These are phyloP conservation scores for Pestalotiopsis sp. DNA, from an alignment of 2,329 filamentous ascomycete species.

Conservation along the genomic window DNA sequence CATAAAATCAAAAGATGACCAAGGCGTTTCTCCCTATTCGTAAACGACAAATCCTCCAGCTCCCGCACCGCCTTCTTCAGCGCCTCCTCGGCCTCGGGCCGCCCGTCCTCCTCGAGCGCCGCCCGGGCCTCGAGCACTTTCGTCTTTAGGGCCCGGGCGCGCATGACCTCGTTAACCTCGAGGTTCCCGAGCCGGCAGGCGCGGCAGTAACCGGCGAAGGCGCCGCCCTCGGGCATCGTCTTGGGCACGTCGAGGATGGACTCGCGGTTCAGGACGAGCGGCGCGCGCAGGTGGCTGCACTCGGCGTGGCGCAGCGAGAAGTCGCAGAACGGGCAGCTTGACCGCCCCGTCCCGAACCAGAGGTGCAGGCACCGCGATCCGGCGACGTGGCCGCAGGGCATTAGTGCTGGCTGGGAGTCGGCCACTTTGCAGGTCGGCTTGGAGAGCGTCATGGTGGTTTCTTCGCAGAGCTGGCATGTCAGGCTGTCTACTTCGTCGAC, in stretches of 20 bases:
- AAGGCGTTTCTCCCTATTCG: neutral
- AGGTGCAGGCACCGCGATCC: neutral
- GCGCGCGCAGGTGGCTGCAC: neutral
- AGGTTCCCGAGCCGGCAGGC: neutral
- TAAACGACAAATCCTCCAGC: neutral
- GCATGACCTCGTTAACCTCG: neutral
- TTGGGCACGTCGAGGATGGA: neutral
- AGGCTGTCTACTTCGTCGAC: conserved; percentile 27
- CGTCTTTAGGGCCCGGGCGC: neutral
- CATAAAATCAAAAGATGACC: conserved; percentile 1
- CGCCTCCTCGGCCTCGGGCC: neutral
- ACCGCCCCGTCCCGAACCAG: neutral
- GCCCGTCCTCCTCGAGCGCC: neutral
- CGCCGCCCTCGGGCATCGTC: conserved; percentile 3
- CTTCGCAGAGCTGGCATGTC: conserved; percentile 28
- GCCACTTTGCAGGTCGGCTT: neutral
- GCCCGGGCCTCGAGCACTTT: neutral
- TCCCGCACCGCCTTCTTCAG: neutral
- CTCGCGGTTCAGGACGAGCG: neutral
- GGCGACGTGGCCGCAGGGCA: conserved; percentile 7
- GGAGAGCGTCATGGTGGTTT: neutral
- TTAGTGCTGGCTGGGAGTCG: neutral
- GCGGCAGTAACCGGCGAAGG: neutral
- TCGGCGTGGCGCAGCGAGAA: conserved; percentile 7
- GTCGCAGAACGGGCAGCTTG: neutral